Evolutionary conservation across 768 basidiomycete genomes (phyloP).

Genomic region (Leccinum ochraceum): DNA sequence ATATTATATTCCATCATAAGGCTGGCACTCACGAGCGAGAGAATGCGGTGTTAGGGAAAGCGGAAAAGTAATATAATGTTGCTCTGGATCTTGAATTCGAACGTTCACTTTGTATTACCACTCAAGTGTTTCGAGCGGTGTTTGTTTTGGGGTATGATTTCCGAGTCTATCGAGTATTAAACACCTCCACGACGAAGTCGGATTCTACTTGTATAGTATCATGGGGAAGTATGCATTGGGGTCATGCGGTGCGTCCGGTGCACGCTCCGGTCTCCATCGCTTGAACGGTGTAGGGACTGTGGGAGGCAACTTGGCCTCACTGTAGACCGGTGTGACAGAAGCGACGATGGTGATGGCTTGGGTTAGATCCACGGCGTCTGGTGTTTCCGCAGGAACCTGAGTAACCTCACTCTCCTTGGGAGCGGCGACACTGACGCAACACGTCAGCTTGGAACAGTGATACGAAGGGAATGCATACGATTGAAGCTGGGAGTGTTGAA

Average conservation of each 20-base stretch:
- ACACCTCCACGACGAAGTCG: neutral
- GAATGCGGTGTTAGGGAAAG: no score
- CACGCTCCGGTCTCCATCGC: conserved; percentile 72
- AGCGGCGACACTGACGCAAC: conserved; percentile 48
- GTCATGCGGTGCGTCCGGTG: conserved; percentile 81
- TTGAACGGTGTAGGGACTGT: conserved; percentile 63
- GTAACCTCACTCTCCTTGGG: conserved; percentile 44
- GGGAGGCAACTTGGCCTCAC: conserved; percentile 70
- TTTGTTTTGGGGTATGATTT: conserved; percentile 33
- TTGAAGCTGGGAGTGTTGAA: conserved; percentile 69
- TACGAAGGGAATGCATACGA: conserved; percentile 49
- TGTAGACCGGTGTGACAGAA: conserved; percentile 55
- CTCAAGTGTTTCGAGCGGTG: neutral
- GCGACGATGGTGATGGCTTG: conserved; percentile 71
- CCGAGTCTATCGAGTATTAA: conserved; percentile 25
- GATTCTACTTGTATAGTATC: conserved; percentile 54
- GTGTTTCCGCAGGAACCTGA: conserved; percentile 46
- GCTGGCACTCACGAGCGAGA: no score
- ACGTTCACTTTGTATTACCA: neutral
- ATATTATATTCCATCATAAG: no score
- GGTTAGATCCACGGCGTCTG: conserved; percentile 59
- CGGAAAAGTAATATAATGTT: no score
- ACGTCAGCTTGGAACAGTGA: conserved; percentile 9
- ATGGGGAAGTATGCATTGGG: conserved; percentile 84
- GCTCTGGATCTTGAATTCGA: no score